phyloP scores from a whole-genome alignment of 768 basidiomycete genomes.

The Termitomyces sp. region DNA sequence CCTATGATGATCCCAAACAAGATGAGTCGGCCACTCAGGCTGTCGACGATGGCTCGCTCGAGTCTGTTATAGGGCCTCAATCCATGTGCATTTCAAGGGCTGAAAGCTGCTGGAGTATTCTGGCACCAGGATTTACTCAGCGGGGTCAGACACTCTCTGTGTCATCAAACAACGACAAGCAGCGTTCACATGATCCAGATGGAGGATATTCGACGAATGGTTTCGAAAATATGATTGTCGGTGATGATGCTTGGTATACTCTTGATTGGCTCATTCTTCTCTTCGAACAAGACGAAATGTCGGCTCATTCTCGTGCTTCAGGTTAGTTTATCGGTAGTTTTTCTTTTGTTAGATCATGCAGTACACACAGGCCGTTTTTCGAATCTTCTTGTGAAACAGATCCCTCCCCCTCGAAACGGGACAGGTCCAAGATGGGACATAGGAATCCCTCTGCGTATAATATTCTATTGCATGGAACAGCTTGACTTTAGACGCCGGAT shows the following conservation, averaged over 20 bases:
- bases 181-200: conserved; percentile 21
- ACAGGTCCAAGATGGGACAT: conserved; percentile 50
- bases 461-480: conserved; percentile 31
- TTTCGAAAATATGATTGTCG: conserved; percentile 33
- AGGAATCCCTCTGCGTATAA: conserved; percentile 42
- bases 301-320: conserved; percentile 25
- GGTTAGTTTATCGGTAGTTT: conserved; percentile 23
- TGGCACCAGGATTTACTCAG: conserved; percentile 48
- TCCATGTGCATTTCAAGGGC: conserved; percentile 46
- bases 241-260: conserved; percentile 61
- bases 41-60: conserved; percentile 31
- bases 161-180: conserved; percentile 29
- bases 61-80: conserved; percentile 53
- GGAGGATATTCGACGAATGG: conserved; percentile 15
- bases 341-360: background rate
- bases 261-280: conserved; percentile 64
- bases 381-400: conserved; percentile 49
- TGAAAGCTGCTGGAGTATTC: conserved; percentile 56
- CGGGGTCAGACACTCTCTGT: conserved; percentile 22
- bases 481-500: conserved; percentile 20
- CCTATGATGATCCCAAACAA: conserved; percentile 28
- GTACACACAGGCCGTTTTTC: conserved; percentile 29
- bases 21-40: conserved; percentile 9
- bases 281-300: conserved; percentile 62
- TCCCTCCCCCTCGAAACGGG: conserved; percentile 47